phyloP scores from a whole-genome alignment of 495 filamentous ascomycete genomes.

The Podospora conica region DNA sequence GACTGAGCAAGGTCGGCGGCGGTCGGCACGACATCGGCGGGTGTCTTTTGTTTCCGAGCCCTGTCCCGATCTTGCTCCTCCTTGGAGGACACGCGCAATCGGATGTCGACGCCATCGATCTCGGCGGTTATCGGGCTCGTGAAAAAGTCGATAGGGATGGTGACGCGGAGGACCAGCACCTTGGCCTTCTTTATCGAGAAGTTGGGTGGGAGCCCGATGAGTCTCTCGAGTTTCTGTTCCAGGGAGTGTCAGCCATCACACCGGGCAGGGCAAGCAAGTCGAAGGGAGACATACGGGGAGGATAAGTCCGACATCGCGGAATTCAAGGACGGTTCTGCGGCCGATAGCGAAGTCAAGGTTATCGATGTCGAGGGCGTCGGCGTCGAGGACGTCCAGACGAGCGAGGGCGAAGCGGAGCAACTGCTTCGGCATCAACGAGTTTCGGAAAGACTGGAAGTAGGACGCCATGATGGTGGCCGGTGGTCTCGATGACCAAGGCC shows the following conservation, averaged over 20 bases:
- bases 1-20: conserved; percentile 81
- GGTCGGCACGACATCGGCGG: conserved; percentile 56
- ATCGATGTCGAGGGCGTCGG: conserved; percentile 69
- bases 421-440: conserved; percentile 70
- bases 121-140: conserved; percentile 71
- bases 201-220: conserved; percentile 64
- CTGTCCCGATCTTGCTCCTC: conserved; percentile 27
- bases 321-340: conserved; percentile 67
- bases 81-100: conserved; percentile 41
- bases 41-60: conserved; percentile 23
- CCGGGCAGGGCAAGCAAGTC: not conserved
- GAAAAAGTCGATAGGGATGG: conserved; percentile 75
- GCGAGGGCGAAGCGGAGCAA: conserved; percentile 75
- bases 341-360: conserved; percentile 74
- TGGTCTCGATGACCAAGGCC: not conserved
- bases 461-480: conserved; percentile 40
- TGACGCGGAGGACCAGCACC: conserved; percentile 64
- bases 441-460: conserved; percentile 59
- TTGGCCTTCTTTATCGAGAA: conserved; percentile 65
- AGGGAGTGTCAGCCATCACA: not conserved
- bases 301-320: conserved; percentile 72
- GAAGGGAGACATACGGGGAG: conserved; percentile 51
- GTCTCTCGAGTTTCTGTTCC: conserved; percentile 62
- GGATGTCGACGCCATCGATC: conserved; percentile 67
- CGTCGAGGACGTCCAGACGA: conserved; percentile 73